phyloP scores from a whole-genome alignment of 768 basidiomycete genomes.

The Macrolepiota dolichaula region DNA sequence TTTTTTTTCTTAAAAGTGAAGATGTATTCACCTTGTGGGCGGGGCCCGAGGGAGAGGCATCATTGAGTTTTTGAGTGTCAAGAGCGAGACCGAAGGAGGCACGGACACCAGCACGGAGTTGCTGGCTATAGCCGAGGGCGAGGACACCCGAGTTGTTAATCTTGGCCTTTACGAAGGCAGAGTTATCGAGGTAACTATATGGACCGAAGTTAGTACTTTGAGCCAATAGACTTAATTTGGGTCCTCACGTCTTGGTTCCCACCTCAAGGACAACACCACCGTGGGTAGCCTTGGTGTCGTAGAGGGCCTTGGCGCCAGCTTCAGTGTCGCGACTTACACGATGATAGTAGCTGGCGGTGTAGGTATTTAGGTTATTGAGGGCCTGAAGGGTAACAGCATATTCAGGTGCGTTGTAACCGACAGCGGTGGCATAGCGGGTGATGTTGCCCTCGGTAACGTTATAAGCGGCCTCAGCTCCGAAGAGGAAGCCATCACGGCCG shows the following conservation, averaged over 20 bases:
- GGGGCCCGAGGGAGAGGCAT: slow-evolving; percentile 56
- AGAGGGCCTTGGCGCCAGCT: slow-evolving; percentile 94
- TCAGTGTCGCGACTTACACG: slow-evolving; percentile 88
- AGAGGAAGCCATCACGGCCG: slow-evolving; percentile 95
- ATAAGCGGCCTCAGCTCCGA: slow-evolving; percentile 95
- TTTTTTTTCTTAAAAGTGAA: too few species aligned
- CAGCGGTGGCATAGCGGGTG: slow-evolving; percentile 86
- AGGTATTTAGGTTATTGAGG: slow-evolving; percentile 90
- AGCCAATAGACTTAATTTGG: slow-evolving; percentile 2
- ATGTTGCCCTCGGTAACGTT: slow-evolving; percentile 93
- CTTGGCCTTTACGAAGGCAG: slow-evolving; percentile 96
- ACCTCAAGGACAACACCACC: slow-evolving; percentile 90
- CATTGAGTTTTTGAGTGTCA: slow-evolving; percentile 91
- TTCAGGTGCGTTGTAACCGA: slow-evolving; percentile 95
- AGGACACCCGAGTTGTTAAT: slow-evolving; percentile 96
- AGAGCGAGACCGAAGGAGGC: slow-evolving; percentile 92
- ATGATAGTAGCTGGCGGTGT: slow-evolving; percentile 98
- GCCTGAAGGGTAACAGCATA: slow-evolving; percentile 94
- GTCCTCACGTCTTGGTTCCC: slow-evolving; percentile 86
- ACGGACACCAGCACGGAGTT: slow-evolving; percentile 90
- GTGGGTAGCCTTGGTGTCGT: slow-evolving; percentile 88
- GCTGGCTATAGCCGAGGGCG: slow-evolving; percentile 88
- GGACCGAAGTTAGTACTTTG: neutral
- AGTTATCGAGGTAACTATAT: slow-evolving; percentile 72
- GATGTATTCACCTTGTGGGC: slow-evolving; percentile 64